Percentiles rank a stretch among this genome's conserved stretches.
phyloP scores from a whole-genome alignment of 352 stramenopile genomes.

The Pythium monospermum region DNA sequence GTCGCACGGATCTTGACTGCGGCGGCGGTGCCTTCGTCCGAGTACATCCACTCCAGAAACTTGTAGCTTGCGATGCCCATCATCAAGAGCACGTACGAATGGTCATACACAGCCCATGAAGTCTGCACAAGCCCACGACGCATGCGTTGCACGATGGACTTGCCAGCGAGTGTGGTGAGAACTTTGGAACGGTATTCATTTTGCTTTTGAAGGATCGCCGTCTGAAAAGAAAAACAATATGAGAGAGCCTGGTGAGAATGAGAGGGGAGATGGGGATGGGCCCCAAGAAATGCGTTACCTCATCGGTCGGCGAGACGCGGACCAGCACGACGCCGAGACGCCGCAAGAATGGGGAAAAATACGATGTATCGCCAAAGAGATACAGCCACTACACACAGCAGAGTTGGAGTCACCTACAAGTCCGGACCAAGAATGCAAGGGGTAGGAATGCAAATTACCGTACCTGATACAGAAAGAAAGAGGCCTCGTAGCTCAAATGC shows the following conservation, averaged over 20 bases:
- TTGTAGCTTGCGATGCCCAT: conserved; percentile 80
- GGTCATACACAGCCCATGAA: conserved; percentile 66
- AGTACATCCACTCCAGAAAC: conserved; percentile 88
- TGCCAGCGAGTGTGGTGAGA: conserved; percentile 41
- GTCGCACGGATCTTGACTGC: conserved; percentile 51
- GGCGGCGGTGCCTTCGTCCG: conserved; percentile 62
- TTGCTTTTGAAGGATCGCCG: conserved; percentile 49
- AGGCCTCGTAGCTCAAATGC: conserved; percentile 76
- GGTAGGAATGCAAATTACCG: background rate
- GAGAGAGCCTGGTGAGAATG: background rate
- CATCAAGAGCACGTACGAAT: conserved; percentile 79
- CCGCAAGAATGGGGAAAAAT: conserved; percentile 76
- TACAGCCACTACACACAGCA: conserved; percentile 61
- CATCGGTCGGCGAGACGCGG: conserved; percentile 61
- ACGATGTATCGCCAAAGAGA: conserved; percentile 77
- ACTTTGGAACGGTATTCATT: conserved; percentile 43
- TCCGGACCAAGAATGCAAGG: background rate
- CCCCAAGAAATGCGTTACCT: conserved; percentile 33
- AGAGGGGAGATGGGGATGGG: background rate
- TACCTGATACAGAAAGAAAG: conserved; percentile 81
- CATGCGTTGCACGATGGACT: conserved; percentile 34
- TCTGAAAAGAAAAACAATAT: conserved; percentile 16
- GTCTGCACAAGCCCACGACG: conserved; percentile 39
- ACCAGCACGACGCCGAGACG: conserved; percentile 72
- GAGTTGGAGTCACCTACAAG: background rate